Conservation (phyloP, 169 alveolate species). For the Sarcocystis neurona region DNA sequence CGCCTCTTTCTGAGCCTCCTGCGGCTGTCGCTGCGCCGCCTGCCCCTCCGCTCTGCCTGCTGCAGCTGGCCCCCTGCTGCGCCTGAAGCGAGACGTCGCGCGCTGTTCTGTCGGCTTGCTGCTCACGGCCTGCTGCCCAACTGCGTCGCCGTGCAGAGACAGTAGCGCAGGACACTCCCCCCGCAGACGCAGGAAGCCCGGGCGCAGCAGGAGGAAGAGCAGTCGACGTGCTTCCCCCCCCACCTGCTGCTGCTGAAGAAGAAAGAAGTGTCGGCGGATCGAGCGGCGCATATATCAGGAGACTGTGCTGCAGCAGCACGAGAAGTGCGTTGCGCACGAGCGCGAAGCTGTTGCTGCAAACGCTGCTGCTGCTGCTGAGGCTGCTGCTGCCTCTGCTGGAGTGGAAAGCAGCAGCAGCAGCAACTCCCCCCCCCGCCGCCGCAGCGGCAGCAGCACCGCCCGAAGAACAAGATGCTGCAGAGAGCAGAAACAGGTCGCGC, state of each 20-base stretch:
- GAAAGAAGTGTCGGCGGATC: not conserved
- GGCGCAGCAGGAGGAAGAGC: not conserved
- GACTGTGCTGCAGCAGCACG: slow-evolving; percentile 53
- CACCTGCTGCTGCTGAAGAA: slow-evolving; percentile 19
- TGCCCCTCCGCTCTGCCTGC: not conserved
- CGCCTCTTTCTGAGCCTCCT: slow-evolving; percentile 16
- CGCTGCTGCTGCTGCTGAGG: not conserved
- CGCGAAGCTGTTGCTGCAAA: not conserved
- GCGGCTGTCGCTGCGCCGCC: slow-evolving; percentile 18
- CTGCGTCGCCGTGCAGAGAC: too few relatives aligned
- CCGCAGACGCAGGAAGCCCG: too few relatives aligned
- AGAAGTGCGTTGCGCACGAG: slow-evolving; percentile 52
- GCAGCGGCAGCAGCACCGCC: not conserved
- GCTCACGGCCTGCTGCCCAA: too few relatives aligned
- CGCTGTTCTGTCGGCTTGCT: too few relatives aligned
- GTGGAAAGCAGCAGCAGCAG: slow-evolving; percentile 9
- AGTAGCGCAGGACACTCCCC: too few relatives aligned
- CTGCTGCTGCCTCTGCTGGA: not conserved
- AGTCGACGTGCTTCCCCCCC: not conserved
- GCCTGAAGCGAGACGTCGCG: too few relatives aligned
- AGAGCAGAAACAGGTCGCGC: slow-evolving; percentile 34
- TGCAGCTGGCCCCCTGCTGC: slow-evolving; percentile 8
- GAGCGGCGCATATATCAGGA: slow-evolving; percentile 19
- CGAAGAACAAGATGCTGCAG: not conserved
- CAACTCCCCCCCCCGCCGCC: not conserved